Evolutionary conservation across 352 stramenopile genomes (phyloP).

Genomic region (Phytophthora tentaculata): DNA sequence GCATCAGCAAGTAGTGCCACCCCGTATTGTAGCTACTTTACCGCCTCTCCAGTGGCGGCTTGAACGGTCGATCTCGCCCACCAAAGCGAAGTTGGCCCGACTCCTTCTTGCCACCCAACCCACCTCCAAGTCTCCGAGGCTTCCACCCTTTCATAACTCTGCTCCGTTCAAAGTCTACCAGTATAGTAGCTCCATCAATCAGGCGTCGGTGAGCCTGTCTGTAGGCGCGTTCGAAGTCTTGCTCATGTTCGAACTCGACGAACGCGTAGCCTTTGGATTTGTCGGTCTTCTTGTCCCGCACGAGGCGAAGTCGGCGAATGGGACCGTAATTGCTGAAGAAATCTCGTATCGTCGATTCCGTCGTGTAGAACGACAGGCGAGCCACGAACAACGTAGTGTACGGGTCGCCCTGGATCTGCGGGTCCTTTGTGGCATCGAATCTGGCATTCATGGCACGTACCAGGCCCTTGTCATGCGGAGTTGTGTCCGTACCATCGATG

Average conservation of each 20-base stretch:
- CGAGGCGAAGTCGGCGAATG: constrained; percentile 61
- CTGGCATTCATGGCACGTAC: constrained; percentile 47
- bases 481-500: constrained; percentile 73
- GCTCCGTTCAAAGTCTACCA: constrained; percentile 83
- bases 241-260: constrained; percentile 68
- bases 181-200: constrained; percentile 65
- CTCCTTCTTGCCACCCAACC: constrained; percentile 80
- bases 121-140: constrained; percentile 75
- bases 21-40: constrained; percentile 2
- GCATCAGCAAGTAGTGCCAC: background rate
- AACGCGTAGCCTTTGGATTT: constrained; percentile 84
- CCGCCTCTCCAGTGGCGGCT: constrained; percentile 32
- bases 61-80: constrained; percentile 77
- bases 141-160: constrained; percentile 87
- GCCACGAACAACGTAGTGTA: constrained; percentile 78
- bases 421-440: constrained; percentile 65
- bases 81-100: constrained; percentile 86
- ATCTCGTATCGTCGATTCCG: constrained; percentile 47
- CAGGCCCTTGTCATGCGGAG: constrained; percentile 71
- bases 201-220: constrained; percentile 51
- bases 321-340: constrained; percentile 60
- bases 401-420: constrained; percentile 68
- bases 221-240: constrained; percentile 67
- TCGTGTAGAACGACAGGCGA: constrained; percentile 63
- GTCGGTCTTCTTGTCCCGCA: constrained; percentile 67